Base-by-base conservation (phyloP, 2,329 filamentous ascomycete species). In the Exophiala oligosperma region DNA sequence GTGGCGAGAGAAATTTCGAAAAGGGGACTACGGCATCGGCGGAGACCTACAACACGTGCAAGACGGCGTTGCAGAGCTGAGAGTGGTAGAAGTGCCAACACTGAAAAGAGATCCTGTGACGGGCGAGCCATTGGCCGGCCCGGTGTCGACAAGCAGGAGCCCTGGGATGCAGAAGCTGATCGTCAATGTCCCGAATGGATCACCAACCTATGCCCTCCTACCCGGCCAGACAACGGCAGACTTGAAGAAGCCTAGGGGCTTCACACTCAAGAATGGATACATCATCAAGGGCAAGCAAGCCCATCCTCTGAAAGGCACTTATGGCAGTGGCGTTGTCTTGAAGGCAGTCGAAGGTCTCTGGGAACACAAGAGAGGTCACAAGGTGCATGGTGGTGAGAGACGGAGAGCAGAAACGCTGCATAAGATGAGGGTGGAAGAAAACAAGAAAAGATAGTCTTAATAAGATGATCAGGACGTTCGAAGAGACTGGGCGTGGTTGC, bases 331-430 rank as follows among this genome's bases (percentile, higher is more conserved):
- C 7, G 90, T 87, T 9, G 79, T 81, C 52, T 81, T 97, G 66
- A 80, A 81, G 63, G 82, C 90, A 23, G 85, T 87, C 56, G 92
- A 97, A 73, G 92, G 93, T 8, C 88, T 97, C 79, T 97, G 93
- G 94, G 93, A 97, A 79, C 81, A 92, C 69, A 87, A 83, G 72
- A 83, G 87, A 68, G 93, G 94, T 28, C 85, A 86, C 70, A 97
- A 97, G 86, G 87, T 99, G 66, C 92, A 97, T 75, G 94, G 94
- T 70, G 94, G 94, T 81, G 94, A 99, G 81, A 87, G 94, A 73
- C 85, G 94, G 75, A 86, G 84, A 73, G 90, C 89, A 14, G 88
- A 96, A 77, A 87, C 97, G 52, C 83, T 90, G 68, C 91, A 92
- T 68, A 96, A 96, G 86, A 88, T 86, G 77, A 84, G 88, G 64